These are phyloP conservation scores for Senecio squalidus DNA, from an alignment of 140 eudicot genomes.

Conservation along the genomic window DNA sequence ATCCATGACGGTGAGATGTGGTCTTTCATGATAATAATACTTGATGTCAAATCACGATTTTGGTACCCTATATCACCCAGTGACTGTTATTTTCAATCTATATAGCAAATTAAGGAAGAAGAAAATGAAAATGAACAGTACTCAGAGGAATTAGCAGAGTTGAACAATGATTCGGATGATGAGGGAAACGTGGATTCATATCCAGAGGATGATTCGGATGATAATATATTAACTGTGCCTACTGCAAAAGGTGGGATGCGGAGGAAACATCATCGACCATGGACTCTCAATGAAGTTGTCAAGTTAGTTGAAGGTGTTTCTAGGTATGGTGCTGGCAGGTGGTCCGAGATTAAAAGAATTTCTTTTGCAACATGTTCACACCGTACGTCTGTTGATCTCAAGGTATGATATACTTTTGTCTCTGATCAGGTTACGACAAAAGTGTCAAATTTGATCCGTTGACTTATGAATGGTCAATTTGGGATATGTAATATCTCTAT, in stretches of 20 bases:
- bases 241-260: constrained; percentile 80
- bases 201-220: constrained; percentile 60
- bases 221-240: constrained; percentile 44
- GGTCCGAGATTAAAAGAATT: constrained; percentile 94
- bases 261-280: constrained; percentile 96
- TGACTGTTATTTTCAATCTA: constrained; percentile 13
- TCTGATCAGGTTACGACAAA: not conserved
- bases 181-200: constrained; percentile 42
- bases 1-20: not conserved
- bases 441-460: not conserved
- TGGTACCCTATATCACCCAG: not conserved
- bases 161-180: constrained; percentile 38
- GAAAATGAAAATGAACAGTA: constrained; percentile 38
- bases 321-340: constrained; percentile 90
- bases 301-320: constrained; percentile 95
- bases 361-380: constrained; percentile 78
- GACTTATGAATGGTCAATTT: not conserved
- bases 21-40: not conserved
- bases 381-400: constrained; percentile 94
- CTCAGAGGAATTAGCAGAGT: constrained; percentile 27
- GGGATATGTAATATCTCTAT: not conserved
- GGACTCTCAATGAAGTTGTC: constrained; percentile 88
- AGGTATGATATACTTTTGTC: constrained; percentile 39
- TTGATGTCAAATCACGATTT: not conserved
- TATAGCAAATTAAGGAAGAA: constrained; percentile 35